Base-by-base conservation (phyloP, 805 yeast genomes). In the Yarrowia bubula region DNA sequence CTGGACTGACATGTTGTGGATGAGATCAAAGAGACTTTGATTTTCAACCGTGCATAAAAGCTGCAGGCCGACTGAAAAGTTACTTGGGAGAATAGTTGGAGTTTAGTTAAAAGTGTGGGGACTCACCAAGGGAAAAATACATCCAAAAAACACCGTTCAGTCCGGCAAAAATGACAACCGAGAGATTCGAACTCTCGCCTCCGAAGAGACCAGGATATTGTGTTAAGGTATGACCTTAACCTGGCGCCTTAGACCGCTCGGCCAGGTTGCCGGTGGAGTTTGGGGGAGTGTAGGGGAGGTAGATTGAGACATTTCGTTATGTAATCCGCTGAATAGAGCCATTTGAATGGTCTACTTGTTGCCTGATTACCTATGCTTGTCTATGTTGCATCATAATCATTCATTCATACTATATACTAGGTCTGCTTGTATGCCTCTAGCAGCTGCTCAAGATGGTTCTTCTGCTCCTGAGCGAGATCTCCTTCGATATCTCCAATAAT, bases 401-500 rank as follows among this genome's bases (percentile, higher is more conserved):
- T n/a, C 28, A 22, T 22, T 22, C 28, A 22, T 14, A 50, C 39
- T 50, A 50, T 50, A 33, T 48, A 48, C 55, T 33, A 48, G 1
- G 41, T 11, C 55, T 65, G 66, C 32, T 70, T 64, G 69, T 79
- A 83, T 0, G 85, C 86, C 31, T 79, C 78, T 0, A 78, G 77
- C 38, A 84, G 72, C 51, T 76, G 66, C 58, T 75, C 74, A 72
- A 83, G 81, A 71, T 84, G 86, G 28, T 72, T 74, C 38, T 76
- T 74, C 64, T 82, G 80, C 39, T 75, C 76, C 9, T 70, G 75
- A 0, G 84, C 84, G 15, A 80, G 71, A 42, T 67, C 71, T 0
- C 83, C 82, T 64, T 79, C 74, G 62, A 80, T 73, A 67, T 81
- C 80, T 58, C 74, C 70, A 42, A 88, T 75, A 38, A 87, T 84